Percentiles rank a stretch among this genome's conserved stretches.
phyloP scores from a whole-genome alignment of 2,329 filamentous ascomycete genomes.

The Byssoonygena ceratinophila region DNA sequence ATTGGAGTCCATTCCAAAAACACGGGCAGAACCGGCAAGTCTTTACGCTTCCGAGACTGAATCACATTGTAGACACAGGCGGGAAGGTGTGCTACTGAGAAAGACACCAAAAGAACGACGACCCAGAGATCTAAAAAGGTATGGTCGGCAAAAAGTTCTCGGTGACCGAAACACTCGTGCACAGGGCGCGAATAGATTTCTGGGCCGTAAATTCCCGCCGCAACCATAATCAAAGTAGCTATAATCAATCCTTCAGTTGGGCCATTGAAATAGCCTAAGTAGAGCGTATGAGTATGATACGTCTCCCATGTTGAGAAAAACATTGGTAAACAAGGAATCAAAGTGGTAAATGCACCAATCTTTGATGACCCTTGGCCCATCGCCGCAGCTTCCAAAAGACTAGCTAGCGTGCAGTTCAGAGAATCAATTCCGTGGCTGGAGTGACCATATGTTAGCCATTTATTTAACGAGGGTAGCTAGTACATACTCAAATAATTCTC shows the following conservation, averaged over 20 bases:
- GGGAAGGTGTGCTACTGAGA: constrained; percentile 67
- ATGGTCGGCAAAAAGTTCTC: constrained; percentile 54
- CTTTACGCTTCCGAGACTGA: constrained; percentile 59
- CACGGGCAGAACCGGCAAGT: constrained; percentile 65
- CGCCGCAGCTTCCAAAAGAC: constrained; percentile 78
- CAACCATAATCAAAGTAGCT: constrained; percentile 72
- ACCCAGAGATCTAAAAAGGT: constrained; percentile 87
- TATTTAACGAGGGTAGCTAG: neutral
- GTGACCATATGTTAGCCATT: neutral
- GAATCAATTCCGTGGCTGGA: constrained; percentile 85
- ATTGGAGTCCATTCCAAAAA: constrained; percentile 94
- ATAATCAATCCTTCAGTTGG: constrained; percentile 92
- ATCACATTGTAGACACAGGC: constrained; percentile 83
- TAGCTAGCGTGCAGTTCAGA: constrained; percentile 89
- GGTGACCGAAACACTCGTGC: constrained; percentile 55
- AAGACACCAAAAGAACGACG: constrained; percentile 53
- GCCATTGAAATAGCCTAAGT: constrained; percentile 92
- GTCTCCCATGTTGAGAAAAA: constrained; percentile 99
- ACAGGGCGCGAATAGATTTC: constrained; percentile 74
- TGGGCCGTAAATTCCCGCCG: constrained; percentile 79
- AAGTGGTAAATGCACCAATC: constrained; percentile 78
- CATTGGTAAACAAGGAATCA: constrained; percentile 90
- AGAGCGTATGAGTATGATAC: constrained; percentile 94
- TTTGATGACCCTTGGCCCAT: constrained; percentile 81
- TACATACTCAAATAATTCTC: constrained; percentile 79